These are phyloP conservation scores for Camillea tinctor DNA, from an alignment of 2,329 filamentous ascomycete genomes.

Conservation along the genomic window DNA sequence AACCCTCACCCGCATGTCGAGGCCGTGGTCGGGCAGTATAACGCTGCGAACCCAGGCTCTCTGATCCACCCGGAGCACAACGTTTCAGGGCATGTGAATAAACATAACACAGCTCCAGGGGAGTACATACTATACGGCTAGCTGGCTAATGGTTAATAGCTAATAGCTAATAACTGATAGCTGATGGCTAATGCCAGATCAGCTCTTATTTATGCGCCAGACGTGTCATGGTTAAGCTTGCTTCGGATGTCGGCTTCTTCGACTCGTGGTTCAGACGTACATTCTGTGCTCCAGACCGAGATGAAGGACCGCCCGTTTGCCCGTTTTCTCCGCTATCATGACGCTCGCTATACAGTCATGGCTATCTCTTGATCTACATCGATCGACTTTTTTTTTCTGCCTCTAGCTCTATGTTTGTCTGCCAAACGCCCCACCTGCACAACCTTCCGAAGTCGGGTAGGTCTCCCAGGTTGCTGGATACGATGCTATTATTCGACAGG, in stretches of 20 bases:
- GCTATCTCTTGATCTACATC: slow-evolving; percentile 13
- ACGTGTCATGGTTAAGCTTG: neutral
- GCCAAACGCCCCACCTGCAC: slow-evolving; percentile 27
- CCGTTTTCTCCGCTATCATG: neutral
- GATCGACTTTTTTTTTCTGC: slow-evolving; percentile 12
- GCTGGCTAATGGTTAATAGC: no score
- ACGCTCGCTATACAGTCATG: slow-evolving; percentile 6
- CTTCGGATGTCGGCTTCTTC: neutral
- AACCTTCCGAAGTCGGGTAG: slow-evolving; percentile 26
- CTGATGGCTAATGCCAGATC: neutral
- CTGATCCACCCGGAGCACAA: neutral
- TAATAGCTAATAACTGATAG: neutral
- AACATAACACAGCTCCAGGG: neutral
- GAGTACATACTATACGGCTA: neutral
- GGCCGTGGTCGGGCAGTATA: slow-evolving; percentile 12
- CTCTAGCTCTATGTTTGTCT: slow-evolving; percentile 18
- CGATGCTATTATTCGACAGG: slow-evolving; percentile 9
- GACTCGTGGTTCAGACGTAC: neutral
- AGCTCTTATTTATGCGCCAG: neutral
- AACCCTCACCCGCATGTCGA: slow-evolving; percentile 10
- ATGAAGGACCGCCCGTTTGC: neutral
- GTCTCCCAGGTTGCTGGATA: slow-evolving; percentile 19
- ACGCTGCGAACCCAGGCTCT: neutral
- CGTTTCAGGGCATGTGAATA: neutral
- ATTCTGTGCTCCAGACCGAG: neutral